Evolutionary conservation across 2,329 filamentous ascomycete genomes (phyloP).

Genomic region (Penicillium frequentans): DNA sequence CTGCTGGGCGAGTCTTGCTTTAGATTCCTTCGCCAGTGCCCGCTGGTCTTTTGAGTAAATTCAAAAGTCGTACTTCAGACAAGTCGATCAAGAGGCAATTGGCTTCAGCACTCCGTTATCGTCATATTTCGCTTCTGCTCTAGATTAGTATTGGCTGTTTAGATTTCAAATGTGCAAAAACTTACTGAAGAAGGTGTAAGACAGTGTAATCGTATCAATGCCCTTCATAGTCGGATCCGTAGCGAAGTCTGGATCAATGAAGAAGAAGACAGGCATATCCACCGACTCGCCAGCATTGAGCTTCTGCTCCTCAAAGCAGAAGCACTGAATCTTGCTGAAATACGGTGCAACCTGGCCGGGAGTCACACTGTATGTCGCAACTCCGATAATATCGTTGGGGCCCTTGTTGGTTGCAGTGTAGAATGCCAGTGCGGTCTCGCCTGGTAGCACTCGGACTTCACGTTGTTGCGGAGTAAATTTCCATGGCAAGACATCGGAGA

Average conservation of each 20-base stretch:
- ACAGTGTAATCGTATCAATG: constrained; percentile 92
- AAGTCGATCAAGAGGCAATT: constrained; percentile 39
- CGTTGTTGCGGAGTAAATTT: constrained; percentile 96
- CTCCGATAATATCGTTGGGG: constrained; percentile 90
- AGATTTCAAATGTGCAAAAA: background rate
- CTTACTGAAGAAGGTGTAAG: constrained; percentile 98
- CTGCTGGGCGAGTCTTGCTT: background rate
- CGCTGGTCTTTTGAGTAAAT: background rate
- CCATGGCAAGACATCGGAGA: constrained; percentile 94
- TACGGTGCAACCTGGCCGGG: constrained; percentile 94
- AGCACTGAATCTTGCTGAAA: constrained; percentile 99
- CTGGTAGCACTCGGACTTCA: constrained; percentile 90
- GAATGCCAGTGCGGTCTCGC: constrained; percentile 95
- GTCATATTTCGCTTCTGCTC: constrained; percentile 73
- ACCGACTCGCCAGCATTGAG: constrained; percentile 94
- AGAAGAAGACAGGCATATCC: constrained; percentile 99
- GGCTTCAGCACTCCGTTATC: constrained; percentile 71
- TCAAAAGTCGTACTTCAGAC: background rate
- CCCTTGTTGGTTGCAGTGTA: constrained; percentile 95
- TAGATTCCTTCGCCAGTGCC: background rate
- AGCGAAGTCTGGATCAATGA: constrained; percentile 92
- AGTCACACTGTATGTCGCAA: constrained; percentile 96
- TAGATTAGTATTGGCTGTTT: constrained; percentile 23
- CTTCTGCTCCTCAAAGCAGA: constrained; percentile 97
- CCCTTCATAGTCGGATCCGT: constrained; percentile 90